Conservation (phyloP, 2,329 filamentous ascomycete genomes). For the Pseudocercospora fijiensis region DNA sequence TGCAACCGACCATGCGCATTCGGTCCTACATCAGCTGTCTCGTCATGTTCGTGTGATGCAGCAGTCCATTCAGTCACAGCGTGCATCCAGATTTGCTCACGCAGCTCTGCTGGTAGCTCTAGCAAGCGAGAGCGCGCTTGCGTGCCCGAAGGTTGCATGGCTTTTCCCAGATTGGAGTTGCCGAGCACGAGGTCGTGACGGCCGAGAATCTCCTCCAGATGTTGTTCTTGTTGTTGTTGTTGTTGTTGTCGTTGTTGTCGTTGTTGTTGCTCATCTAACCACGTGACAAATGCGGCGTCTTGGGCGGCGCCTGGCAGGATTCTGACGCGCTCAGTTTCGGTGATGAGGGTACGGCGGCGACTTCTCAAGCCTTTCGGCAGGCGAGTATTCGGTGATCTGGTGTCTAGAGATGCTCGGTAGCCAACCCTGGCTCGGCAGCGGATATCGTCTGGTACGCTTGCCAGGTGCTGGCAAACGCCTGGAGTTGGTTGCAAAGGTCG, state of each 20-base stretch:
- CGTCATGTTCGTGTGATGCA: conserved; percentile 1
- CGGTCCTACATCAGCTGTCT: not conserved
- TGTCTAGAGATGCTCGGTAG: not conserved
- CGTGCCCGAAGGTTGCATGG: not conserved
- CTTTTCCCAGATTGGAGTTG: not conserved
- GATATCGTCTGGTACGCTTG: conserved; percentile 1
- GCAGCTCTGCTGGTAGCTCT: conserved; percentile 27
- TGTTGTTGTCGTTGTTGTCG: too few species aligned
- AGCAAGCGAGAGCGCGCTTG: conserved; percentile 21
- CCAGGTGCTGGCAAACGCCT: not conserved
- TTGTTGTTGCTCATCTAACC: not conserved
- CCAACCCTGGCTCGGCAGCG: conserved; percentile 1
- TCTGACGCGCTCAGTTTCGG: not conserved
- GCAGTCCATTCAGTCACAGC: conserved; percentile 27
- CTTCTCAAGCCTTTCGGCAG: not conserved
- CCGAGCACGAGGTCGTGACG: not conserved
- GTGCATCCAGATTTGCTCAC: conserved; percentile 25
- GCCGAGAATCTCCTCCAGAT: not conserved
- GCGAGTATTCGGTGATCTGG: not conserved
- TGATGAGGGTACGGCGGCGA: not conserved
- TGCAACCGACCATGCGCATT: not conserved
- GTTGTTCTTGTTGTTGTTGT: not conserved
- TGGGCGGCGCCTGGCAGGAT: not conserved
- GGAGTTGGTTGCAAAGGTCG: not conserved
- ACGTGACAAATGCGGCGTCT: not conserved